Evolutionary conservation across 2,329 filamentous ascomycete genomes (phyloP).

Genomic region (Nemania bipapillata): DNA sequence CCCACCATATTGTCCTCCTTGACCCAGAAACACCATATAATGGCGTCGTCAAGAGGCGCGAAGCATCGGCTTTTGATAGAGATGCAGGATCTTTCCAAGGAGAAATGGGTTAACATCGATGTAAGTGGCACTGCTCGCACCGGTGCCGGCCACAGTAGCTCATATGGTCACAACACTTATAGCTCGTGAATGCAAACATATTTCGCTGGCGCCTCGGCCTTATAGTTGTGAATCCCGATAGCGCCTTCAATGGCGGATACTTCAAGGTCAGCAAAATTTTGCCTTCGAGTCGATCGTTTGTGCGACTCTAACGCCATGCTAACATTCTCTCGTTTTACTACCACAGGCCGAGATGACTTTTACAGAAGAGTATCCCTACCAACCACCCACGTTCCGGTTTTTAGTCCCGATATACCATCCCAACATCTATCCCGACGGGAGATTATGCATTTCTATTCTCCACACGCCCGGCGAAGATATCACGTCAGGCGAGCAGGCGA

Average conservation of each 20-base stretch:
- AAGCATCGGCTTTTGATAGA: slow-evolving; percentile 91
- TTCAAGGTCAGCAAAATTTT: slow-evolving; percentile 68
- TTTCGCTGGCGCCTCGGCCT: slow-evolving; percentile 88
- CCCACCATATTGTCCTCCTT: slow-evolving; percentile 10
- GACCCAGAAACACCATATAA: slow-evolving; percentile 31
- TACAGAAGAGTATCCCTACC: slow-evolving; percentile 86
- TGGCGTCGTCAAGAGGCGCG: slow-evolving; percentile 59
- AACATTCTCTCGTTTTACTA: background rate
- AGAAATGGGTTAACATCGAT: slow-evolving; percentile 94
- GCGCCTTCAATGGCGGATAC: slow-evolving; percentile 90
- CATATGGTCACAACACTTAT: slow-evolving; percentile 28
- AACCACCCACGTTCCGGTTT: slow-evolving; percentile 90
- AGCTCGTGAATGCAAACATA: slow-evolving; percentile 84
- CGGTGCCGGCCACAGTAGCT: slow-evolving; percentile 26
- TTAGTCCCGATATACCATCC: slow-evolving; percentile 82
- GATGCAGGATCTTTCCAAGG: slow-evolving; percentile 81
- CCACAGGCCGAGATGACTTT: slow-evolving; percentile 83
- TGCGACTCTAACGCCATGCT: background rate
- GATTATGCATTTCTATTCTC: slow-evolving; percentile 95
- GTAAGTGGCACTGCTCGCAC: slow-evolving; percentile 58
- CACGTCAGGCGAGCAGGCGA: slow-evolving; percentile 88
- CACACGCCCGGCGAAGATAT: slow-evolving; percentile 91
- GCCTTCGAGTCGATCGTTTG: background rate
- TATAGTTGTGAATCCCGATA: slow-evolving; percentile 92
- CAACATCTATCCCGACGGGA: slow-evolving; percentile 91